Percentiles rank a stretch among this genome's conserved stretches.
Conservation (phyloP, 805 yeast genomes). For the Starmerella davenportii region DNA sequence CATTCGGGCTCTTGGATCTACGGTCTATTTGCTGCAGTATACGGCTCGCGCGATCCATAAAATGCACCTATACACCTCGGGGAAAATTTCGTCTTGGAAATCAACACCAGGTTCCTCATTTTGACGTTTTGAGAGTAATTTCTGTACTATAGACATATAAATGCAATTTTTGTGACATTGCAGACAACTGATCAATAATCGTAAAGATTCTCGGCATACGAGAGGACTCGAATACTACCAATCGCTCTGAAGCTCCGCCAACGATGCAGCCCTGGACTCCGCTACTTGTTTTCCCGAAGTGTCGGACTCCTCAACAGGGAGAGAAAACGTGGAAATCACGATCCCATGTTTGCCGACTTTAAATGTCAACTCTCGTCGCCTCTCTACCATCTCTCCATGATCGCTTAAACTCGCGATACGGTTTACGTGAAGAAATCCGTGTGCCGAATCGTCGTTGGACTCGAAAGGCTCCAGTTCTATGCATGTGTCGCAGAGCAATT, state of each 20-base stretch:
- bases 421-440: constrained; percentile 60
- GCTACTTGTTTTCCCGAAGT: too few relatives aligned
- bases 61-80: constrained; percentile 15
- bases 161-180: too few relatives aligned
- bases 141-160: too few relatives aligned
- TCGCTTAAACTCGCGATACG: constrained; percentile 59
- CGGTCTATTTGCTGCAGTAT: constrained; percentile 40
- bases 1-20: constrained; percentile 69
- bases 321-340: constrained; percentile 90
- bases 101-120: too few relatives aligned
- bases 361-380: constrained; percentile 65
- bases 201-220: too few relatives aligned
- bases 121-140: too few relatives aligned
- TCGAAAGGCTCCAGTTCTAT: constrained; percentile 67
- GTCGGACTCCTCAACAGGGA: constrained; percentile 88
- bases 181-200: too few relatives aligned
- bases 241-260: background rate
- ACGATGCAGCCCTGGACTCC: background rate
- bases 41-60: constrained; percentile 16
- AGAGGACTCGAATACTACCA: background rate
- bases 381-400: constrained; percentile 60
- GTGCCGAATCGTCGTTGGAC: constrained; percentile 30
- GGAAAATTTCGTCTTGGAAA: constrained; percentile 7
- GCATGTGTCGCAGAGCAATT: constrained; percentile 46
- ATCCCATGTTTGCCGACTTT: constrained; percentile 66